Base-by-base conservation (phyloP, 2,329 filamentous ascomycete genomes). In the Fusarium sp. region DNA sequence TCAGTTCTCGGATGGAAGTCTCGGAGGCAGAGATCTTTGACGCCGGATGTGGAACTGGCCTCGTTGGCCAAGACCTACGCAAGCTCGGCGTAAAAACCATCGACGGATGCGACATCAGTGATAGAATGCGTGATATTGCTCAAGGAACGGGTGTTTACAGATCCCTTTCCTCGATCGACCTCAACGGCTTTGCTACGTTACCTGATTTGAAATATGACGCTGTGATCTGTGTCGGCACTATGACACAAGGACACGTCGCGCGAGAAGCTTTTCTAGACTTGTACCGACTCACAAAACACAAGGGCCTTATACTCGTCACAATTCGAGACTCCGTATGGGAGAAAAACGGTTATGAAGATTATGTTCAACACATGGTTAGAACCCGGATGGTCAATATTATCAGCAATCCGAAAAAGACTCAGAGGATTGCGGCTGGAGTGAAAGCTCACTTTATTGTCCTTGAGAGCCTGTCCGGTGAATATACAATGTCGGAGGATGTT, bases 171-270 rank as follows among this genome's bases (percentile, higher is more conserved):
- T 34, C 16, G 32, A 34, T 18, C 9, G 32, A 34, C 16, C 32
- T 34, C 32, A 16, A 1, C 16, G 16, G 8, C 16, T 18, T 16
- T 10, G 32, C 32, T 18, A 34, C 16, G 4, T 8, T 34, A 18
- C 32, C 16, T 18, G 32, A 2, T 77, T 87, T 6, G 72, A 78
- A 2, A 71, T 76, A 14, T 55, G 85, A 86, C 30, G 79, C 81
- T 3, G 78, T 87, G 3, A 80, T 81, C 1, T 87, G 85, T 71
- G 81, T 82, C 14, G 85, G 85, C 7, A 86, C 84, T 3, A 83
- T 87, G 66, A 87, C 85, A 0, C 78, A 82, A 42, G 85, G 83
- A 1, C 85, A 87, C 63, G 81, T 87, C 11, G 85, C 84, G 0
- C 83, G 85, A 0, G 69, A 61, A 42, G 82, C 82, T 0, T 68